Conservation (phyloP, 2,329 filamentous ascomycete species). For the Chaetothyriales sp. region DNA sequence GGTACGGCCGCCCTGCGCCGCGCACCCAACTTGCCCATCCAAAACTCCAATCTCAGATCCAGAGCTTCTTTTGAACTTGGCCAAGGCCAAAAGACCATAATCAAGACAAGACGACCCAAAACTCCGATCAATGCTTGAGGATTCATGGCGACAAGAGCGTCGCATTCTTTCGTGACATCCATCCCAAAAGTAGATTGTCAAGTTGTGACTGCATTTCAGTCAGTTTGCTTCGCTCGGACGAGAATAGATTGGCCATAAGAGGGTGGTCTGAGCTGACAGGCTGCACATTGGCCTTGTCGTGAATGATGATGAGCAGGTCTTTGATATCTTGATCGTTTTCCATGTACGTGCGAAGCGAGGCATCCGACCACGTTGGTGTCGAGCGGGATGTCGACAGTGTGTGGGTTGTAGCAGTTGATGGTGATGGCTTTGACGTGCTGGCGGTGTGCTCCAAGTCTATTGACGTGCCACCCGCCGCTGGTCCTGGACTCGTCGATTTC, state of each 20-base stretch:
- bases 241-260: conserved; percentile 63
- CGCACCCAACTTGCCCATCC: not conserved
- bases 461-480: conserved; percentile 18
- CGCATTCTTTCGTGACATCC: conserved; percentile 41
- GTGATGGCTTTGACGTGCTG: conserved; percentile 18
- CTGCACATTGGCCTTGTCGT: conserved; percentile 73
- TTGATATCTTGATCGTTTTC: conserved; percentile 79
- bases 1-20: no score
- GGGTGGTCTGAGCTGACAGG: conserved; percentile 75
- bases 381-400: conserved; percentile 40
- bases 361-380: conserved; percentile 68
- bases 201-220: conserved; percentile 80
- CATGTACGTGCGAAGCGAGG: conserved; percentile 72
- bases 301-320: conserved; percentile 79
- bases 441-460: conserved; percentile 21
- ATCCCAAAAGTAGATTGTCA: conserved; percentile 71
- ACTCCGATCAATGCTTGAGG: not conserved
- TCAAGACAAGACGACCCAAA: not conserved
- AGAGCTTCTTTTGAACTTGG: not conserved
- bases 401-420: conserved; percentile 35
- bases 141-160: conserved; percentile 6
- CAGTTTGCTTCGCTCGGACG: conserved; percentile 71
- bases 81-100: not conserved
- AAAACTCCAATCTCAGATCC: not conserved
- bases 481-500: conserved; percentile 54